phyloP scores from a whole-genome alignment of 2,329 filamentous ascomycete genomes.

The Fusarium lyarnte region DNA sequence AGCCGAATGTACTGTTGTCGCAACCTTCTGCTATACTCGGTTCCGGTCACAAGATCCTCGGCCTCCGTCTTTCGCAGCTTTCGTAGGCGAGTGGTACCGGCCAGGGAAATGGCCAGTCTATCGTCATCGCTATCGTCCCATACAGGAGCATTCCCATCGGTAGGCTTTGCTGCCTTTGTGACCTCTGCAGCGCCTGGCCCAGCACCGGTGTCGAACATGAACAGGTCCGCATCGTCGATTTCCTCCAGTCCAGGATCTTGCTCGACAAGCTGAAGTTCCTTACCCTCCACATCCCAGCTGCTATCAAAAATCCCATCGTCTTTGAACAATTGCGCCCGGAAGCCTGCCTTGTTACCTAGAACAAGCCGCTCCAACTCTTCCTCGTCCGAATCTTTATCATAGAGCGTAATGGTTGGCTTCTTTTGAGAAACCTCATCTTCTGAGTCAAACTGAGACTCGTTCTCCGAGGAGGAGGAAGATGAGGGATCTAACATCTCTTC shows the following conservation, averaged over 20 bases:
- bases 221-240: constrained; percentile 80
- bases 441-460: constrained; percentile 44
- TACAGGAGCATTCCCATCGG: constrained; percentile 61
- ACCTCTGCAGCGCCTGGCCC: constrained; percentile 49
- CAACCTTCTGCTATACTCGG: constrained; percentile 83
- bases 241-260: constrained; percentile 67
- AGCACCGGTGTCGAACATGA: constrained; percentile 79
- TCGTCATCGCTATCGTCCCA: constrained; percentile 99
- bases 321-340: constrained; percentile 76
- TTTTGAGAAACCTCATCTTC: constrained; percentile 42
- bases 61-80: constrained; percentile 83
- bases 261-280: constrained; percentile 49
- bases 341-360: constrained; percentile 86
- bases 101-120: constrained; percentile 82
- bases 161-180: constrained; percentile 40
- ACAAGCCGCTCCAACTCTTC: constrained; percentile 88
- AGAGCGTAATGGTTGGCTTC: constrained; percentile 46
- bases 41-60: constrained; percentile 87
- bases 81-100: constrained; percentile 76
- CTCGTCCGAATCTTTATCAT: constrained; percentile 83
- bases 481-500: constrained; percentile 42
- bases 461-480: constrained; percentile 44
- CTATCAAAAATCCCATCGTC: constrained; percentile 53
- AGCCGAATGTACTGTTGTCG: constrained; percentile 77
- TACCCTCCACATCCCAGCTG: constrained; percentile 49